phyloP scores from a whole-genome alignment of 345 rosid genomes.

The Aquilaria malaccensis region DNA sequence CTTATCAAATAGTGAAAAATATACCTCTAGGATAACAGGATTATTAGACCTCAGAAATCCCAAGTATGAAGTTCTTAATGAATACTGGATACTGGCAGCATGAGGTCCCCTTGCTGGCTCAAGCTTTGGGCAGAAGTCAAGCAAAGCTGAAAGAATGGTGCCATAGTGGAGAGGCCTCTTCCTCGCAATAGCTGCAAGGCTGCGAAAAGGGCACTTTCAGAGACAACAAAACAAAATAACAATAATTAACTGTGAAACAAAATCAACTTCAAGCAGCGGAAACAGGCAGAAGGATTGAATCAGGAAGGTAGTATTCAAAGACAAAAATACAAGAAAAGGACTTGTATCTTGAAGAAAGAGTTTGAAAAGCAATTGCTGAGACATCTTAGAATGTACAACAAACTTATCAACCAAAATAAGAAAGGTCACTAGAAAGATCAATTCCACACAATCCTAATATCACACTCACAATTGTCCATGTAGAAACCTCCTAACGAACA shows the following conservation, averaged over 20 bases:
- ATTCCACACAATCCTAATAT: background rate
- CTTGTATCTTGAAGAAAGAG: background rate
- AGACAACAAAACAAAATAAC: slow-evolving; percentile 20
- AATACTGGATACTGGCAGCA: slow-evolving; percentile 68
- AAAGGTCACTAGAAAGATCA: background rate
- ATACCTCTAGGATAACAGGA: slow-evolving; percentile 76
- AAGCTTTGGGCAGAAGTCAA: slow-evolving; percentile 58
- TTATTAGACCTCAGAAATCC: slow-evolving; percentile 82
- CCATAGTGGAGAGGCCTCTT: slow-evolving; percentile 74
- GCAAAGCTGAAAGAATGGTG: slow-evolving; percentile 62
- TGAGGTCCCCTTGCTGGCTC: slow-evolving; percentile 57
- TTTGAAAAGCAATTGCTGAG: background rate
- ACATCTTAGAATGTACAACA: background rate
- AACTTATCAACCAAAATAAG: background rate
- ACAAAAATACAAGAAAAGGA: background rate
- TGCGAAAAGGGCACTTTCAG: slow-evolving; percentile 14
- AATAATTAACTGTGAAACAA: background rate
- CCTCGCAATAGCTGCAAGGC: slow-evolving; percentile 88
- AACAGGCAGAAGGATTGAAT: slow-evolving; percentile 4
- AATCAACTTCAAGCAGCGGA: slow-evolving; percentile 4
- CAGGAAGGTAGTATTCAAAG: background rate
- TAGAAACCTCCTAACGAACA: background rate
- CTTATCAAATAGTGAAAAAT: background rate
- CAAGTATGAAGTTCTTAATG: slow-evolving; percentile 83
- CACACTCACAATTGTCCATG: background rate